phyloP scores from a whole-genome alignment of 768 basidiomycete species.

The Candolleomyces eurysporus region DNA sequence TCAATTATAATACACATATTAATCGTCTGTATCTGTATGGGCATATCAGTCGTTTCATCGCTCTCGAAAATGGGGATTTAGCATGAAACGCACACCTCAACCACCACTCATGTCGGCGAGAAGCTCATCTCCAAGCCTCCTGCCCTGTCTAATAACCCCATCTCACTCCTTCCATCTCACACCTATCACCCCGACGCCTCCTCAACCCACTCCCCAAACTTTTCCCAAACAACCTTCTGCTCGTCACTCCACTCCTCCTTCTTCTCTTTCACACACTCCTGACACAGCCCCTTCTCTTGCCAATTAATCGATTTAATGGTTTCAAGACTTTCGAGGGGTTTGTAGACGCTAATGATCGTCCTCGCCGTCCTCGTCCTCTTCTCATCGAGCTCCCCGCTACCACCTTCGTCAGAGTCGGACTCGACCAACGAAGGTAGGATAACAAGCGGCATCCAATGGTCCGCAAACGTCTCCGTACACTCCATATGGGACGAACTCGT shows the following conservation, averaged over 20 bases:
- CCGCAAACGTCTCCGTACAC: slow-evolving; percentile 72
- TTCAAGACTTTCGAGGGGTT: slow-evolving; percentile 70
- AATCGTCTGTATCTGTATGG: too few species aligned
- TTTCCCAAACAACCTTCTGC: slow-evolving; percentile 56
- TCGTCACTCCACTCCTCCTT: slow-evolving; percentile 64
- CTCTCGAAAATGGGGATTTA: too few species aligned
- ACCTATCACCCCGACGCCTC: neutral
- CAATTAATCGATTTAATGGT: slow-evolving; percentile 58
- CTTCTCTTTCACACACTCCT: slow-evolving; percentile 56
- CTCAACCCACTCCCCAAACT: slow-evolving; percentile 58
- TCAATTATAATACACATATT: too few species aligned
- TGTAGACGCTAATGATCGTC: slow-evolving; percentile 44
- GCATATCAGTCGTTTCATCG: too few species aligned
- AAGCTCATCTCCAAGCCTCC: too few species aligned
- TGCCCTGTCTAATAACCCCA: too few species aligned
- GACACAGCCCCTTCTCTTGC: slow-evolving; percentile 56
- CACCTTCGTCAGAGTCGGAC: neutral
- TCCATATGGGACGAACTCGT: slow-evolving; percentile 63
- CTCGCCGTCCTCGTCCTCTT: slow-evolving; percentile 36
- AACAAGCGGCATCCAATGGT: slow-evolving; percentile 70
- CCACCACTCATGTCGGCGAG: too few species aligned
- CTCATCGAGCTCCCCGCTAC: too few species aligned
- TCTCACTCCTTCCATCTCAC: too few species aligned
- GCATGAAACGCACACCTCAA: too few species aligned
- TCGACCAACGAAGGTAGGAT: slow-evolving; percentile 55